These are phyloP conservation scores for Lobulomyces angularis DNA, from an alignment of 192 early-diverging fungal genomes.

Conservation along the genomic window DNA sequence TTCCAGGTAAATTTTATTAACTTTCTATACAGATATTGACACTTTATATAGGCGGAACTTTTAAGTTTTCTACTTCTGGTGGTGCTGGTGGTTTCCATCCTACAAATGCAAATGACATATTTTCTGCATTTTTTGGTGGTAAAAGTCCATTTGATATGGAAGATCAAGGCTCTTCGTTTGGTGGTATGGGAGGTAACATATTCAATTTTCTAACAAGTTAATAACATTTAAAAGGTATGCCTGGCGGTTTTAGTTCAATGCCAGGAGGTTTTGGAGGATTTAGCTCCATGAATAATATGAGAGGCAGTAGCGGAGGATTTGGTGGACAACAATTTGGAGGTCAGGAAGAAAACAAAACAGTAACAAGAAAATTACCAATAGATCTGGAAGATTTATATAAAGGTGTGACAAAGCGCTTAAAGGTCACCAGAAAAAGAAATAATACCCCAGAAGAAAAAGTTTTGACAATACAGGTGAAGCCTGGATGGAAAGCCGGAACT, in stretches of 20 bases:
- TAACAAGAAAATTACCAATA: conserved; percentile 49
- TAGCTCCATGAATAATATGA: conserved; percentile 21
- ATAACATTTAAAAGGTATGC: conserved; percentile 20
- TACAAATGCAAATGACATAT: conserved; percentile 81
- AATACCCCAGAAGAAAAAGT: conserved; percentile 58
- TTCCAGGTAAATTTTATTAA: conserved; percentile 37
- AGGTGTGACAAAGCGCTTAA: conserved; percentile 82
- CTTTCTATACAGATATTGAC: too few relatives aligned
- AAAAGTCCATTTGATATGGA: conserved; percentile 26
- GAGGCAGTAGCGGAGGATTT: conserved; percentile 1
- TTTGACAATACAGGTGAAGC: conserved; percentile 70
- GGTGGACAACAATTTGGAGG: neutral
- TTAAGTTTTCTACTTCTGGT: conserved; percentile 8
- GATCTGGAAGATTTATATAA: conserved; percentile 86
- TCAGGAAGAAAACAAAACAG: conserved; percentile 5
- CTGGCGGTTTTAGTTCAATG: conserved; percentile 25
- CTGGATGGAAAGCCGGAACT: conserved; percentile 96
- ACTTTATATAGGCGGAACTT: conserved; percentile 39
- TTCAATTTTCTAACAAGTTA: too few relatives aligned
- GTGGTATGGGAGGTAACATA: conserved; percentile 32
- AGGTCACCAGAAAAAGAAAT: conserved; percentile 63
- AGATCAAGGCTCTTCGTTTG: conserved; percentile 13
- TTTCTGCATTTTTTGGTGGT: conserved; percentile 72
- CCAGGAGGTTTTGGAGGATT: conserved; percentile 36
- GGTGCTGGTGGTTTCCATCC: conserved; percentile 36